phyloP scores from a whole-genome alignment of 2,329 filamentous ascomycete species.

The Sporothrix brasiliensis region DNA sequence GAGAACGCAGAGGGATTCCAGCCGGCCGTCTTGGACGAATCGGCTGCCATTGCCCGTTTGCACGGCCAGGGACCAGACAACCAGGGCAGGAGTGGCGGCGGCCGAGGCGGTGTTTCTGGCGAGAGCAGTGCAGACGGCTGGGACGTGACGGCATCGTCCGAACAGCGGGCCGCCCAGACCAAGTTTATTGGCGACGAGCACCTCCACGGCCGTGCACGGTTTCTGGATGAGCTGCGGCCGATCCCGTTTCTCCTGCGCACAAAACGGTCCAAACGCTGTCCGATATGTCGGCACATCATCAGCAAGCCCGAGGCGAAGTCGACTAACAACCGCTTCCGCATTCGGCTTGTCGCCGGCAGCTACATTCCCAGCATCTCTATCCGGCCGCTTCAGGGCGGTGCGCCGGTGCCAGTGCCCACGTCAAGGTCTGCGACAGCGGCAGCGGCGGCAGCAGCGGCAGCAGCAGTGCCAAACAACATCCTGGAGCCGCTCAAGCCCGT shows the following conservation, averaged over 20 bases:
- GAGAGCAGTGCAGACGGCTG: conserved; percentile 54
- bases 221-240: conserved; percentile 75
- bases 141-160: conserved; percentile 59
- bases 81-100: background rate
- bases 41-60: conserved; percentile 62
- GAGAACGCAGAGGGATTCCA: conserved; percentile 71
- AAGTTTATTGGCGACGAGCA: conserved; percentile 49
- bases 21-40: conserved; percentile 64
- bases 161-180: conserved; percentile 54
- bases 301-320: conserved; percentile 93
- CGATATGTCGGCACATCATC: conserved; percentile 90
- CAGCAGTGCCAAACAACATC: conserved; percentile 39
- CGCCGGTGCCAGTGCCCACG: conserved; percentile 25
- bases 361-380: conserved; percentile 85
- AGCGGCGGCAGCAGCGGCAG: conserved; percentile 30
- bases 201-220: conserved; percentile 56
- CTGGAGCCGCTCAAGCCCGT: conserved; percentile 63
- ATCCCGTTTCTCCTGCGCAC: conserved; percentile 82
- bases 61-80: conserved; percentile 39
- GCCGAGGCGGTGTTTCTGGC: background rate
- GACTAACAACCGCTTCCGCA: conserved; percentile 85
- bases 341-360: conserved; percentile 82
- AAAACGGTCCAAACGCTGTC: conserved; percentile 91
- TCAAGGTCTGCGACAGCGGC: conserved; percentile 36
- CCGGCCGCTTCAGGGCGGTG: conserved; percentile 55